These are phyloP conservation scores for Moesziomyces antarcticus DNA, from an alignment of 1,284 basidiomycete genomes.

Conservation along the genomic window DNA sequence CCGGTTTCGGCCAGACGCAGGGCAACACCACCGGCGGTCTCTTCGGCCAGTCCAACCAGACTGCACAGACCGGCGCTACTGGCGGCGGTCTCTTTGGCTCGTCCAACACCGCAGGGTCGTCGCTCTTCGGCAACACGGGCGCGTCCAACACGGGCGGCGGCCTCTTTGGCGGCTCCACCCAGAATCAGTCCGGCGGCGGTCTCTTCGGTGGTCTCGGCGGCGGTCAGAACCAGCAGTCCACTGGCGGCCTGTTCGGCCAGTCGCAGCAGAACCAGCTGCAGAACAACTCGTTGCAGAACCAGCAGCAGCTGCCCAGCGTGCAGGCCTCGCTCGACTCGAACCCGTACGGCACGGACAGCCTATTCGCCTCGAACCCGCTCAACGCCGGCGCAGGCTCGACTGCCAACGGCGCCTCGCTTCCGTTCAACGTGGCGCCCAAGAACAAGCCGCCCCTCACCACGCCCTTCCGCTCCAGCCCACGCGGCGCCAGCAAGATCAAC, in stretches of 20 bases:
- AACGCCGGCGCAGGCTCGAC: constrained; percentile 53
- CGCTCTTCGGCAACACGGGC: constrained; percentile 61
- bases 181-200: constrained; percentile 42
- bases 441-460: constrained; percentile 70
- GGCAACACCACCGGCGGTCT: constrained; percentile 42
- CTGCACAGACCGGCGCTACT: constrained; percentile 29
- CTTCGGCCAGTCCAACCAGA: constrained; percentile 61
- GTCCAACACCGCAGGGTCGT: constrained; percentile 42
- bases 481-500: constrained; percentile 60
- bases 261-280: constrained; percentile 53
- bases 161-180: constrained; percentile 70
- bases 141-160: constrained; percentile 67
- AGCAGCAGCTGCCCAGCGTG: constrained; percentile 68
- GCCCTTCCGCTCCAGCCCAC: constrained; percentile 69
- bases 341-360: constrained; percentile 83
- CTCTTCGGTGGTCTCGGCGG: constrained; percentile 57
- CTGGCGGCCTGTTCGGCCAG: constrained; percentile 37
- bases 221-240: constrained; percentile 35
- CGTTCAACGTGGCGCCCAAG: constrained; percentile 68
- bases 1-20: constrained; percentile 40
- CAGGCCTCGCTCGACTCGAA: constrained; percentile 76
- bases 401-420: constrained; percentile 51
- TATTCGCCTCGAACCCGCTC: constrained; percentile 69
- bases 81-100: constrained; percentile 61
- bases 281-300: constrained; percentile 32